These are phyloP conservation scores for Brachypodium distachyon DNA, from an alignment of 202 grass and related monocot species.

Conservation along the genomic window DNA sequence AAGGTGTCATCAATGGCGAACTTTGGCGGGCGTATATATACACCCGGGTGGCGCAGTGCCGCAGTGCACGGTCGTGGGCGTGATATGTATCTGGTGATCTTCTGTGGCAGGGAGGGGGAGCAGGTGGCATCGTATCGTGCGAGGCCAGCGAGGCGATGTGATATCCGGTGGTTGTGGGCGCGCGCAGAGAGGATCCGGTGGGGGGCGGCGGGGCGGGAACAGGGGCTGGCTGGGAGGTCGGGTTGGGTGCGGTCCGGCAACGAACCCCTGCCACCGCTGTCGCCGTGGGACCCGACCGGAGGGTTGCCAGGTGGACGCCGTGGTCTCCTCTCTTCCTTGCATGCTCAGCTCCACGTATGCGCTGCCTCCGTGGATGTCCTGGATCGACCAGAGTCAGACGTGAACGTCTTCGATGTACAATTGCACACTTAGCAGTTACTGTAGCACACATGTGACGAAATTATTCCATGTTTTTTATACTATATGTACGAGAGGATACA, in stretches of 20 bases:
- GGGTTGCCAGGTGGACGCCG: conserved; percentile 9
- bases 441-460: too few relatives aligned
- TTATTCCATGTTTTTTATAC: too few relatives aligned
- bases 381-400: not conserved
- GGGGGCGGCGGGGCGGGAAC: conserved; percentile 15
- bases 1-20: not conserved
- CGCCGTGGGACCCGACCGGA: conserved; percentile 28
- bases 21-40: conserved; percentile 17
- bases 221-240: conserved; percentile 47
- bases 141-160: not conserved
- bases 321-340: conserved; percentile 14
- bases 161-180: not conserved
- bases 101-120: not conserved
- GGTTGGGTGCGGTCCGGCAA: conserved; percentile 37
- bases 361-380: not conserved
- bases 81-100: not conserved
- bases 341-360: not conserved
- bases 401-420: too few relatives aligned
- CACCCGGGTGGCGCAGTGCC: conserved; percentile 17
- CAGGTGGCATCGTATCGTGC: not conserved
- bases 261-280: conserved; percentile 45
- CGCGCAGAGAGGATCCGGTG: conserved; percentile 24
- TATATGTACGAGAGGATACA: too few relatives aligned
- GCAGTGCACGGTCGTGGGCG: not conserved
- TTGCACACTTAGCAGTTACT: too few relatives aligned